Evolutionary conservation across 768 basidiomycete species (phyloP).

Genomic region (Russula griseocarnosa): DNA sequence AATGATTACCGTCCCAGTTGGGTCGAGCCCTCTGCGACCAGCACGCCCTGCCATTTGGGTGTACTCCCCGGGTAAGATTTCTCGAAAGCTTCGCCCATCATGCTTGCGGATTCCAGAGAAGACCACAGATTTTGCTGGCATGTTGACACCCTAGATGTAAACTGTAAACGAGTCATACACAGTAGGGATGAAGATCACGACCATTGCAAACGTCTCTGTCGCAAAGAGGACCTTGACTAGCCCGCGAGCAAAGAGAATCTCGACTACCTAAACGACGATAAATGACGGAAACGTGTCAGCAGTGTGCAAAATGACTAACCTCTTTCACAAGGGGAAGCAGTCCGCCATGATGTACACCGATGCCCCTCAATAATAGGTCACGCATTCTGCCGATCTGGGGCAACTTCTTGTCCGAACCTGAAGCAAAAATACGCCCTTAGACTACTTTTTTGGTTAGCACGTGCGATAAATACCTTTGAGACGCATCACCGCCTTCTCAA

Average conservation of each 20-base stretch:
- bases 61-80: conserved; percentile 87
- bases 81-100: conserved; percentile 88
- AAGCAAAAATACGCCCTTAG: not conserved
- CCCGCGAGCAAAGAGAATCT: conserved; percentile 92
- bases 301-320: conserved; percentile 41
- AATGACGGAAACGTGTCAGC: not conserved
- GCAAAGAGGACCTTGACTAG: conserved; percentile 96
- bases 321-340: conserved; percentile 96
- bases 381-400: conserved; percentile 92
- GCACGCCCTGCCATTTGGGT: conserved; percentile 99
- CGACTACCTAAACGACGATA: conserved; percentile 64
- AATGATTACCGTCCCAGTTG: conserved; percentile 94
- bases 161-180: not conserved
- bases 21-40: conserved; percentile 90
- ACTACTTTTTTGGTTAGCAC: not conserved
- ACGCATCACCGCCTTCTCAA: conserved; percentile 87
- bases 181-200: conserved; percentile 22
- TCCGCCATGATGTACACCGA: conserved; percentile 97
- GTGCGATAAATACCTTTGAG: conserved; percentile 65
- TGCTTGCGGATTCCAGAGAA: conserved; percentile 95
- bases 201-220: conserved; percentile 99
- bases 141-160: conserved; percentile 83
- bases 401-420: conserved; percentile 86
- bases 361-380: conserved; percentile 84
- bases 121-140: conserved; percentile 97